Conservation (phyloP, 805 yeast genomes). For the Lachancea dasiensis region DNA sequence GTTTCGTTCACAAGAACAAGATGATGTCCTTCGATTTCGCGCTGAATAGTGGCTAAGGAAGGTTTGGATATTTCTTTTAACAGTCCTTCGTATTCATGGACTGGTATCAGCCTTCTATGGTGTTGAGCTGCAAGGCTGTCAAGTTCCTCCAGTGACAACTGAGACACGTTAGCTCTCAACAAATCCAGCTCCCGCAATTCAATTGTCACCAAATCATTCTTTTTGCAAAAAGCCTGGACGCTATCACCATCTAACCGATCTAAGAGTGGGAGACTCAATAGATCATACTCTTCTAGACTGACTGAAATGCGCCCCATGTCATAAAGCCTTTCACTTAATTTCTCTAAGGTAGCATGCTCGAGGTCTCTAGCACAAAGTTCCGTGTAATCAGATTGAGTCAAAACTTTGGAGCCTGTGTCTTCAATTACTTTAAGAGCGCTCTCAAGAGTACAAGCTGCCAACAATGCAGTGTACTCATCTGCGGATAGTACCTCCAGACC, state of each 20-base stretch:
- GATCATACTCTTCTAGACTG: constrained; percentile 12
- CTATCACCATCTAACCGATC: constrained; percentile 13
- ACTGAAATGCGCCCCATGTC: constrained; percentile 15
- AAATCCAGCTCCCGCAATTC: constrained; percentile 14
- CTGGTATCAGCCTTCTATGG: constrained; percentile 14
- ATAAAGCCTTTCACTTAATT: constrained; percentile 11
- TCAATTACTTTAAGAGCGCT: constrained; percentile 12
- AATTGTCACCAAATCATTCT: constrained; percentile 13
- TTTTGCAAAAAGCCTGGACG: constrained; percentile 15
- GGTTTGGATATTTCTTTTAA: constrained; percentile 8
- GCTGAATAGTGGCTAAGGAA: constrained; percentile 11
- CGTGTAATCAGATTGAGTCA: constrained; percentile 13
- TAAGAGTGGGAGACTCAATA: constrained; percentile 10
- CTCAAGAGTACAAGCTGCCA: constrained; percentile 10
- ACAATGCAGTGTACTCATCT: constrained; percentile 11
- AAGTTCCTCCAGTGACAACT: constrained; percentile 16
- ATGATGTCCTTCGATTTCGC: constrained; percentile 1
- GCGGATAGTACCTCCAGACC: constrained; percentile 15
- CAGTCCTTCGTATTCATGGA: constrained; percentile 9
- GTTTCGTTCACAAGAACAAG: constrained; percentile 4
- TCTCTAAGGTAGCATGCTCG: constrained; percentile 6
- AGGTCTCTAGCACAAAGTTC: constrained; percentile 8
- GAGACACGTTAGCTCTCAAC: constrained; percentile 12
- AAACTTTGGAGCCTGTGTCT: constrained; percentile 15
- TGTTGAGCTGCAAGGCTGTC: constrained; percentile 10